Evolutionary conservation across 176 grass and related monocot species (phyloP).

Genomic region (Luzula sylvatica): DNA sequence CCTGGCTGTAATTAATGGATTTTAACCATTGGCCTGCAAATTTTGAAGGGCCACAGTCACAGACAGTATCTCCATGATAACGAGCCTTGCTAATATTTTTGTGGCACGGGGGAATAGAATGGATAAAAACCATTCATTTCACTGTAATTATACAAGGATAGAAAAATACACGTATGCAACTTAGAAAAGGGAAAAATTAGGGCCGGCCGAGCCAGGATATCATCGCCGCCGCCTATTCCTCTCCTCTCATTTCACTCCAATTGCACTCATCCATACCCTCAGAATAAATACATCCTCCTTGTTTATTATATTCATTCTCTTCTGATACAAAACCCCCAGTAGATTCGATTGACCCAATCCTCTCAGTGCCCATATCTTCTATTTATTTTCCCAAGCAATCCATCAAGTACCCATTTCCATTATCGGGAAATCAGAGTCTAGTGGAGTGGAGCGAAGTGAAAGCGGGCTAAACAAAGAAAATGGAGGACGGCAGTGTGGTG

Average conservation of each 20-base stretch:
- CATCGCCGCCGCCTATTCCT: constrained; percentile 16
- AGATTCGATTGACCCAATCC: neutral
- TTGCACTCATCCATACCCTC: neutral
- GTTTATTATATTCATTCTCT: constrained; percentile 9
- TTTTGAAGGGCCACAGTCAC: too few relatives aligned
- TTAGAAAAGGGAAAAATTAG: neutral
- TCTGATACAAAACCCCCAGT: neutral
- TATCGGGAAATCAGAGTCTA: neutral
- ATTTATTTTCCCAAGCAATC: too few relatives aligned
- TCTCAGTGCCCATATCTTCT: neutral
- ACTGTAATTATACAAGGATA: neutral
- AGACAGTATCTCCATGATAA: too few relatives aligned
- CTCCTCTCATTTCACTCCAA: neutral
- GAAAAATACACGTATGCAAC: too few relatives aligned
- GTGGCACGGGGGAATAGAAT: neutral
- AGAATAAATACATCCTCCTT: neutral
- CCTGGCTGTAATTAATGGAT: too few relatives aligned
- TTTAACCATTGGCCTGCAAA: too few relatives aligned
- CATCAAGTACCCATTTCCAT: too few relatives aligned
- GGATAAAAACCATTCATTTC: neutral
- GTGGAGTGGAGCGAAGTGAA: neutral
- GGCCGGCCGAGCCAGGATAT: constrained; percentile 9
- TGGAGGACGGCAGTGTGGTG: constrained; percentile 28
- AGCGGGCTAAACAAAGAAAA: neutral
- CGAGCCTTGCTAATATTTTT: too few relatives aligned